Percentiles rank a stretch among this genome's conserved stretches.
Conservation (phyloP, 768 basidiomycete genomes). For the Sarcodon aspratus region DNA sequence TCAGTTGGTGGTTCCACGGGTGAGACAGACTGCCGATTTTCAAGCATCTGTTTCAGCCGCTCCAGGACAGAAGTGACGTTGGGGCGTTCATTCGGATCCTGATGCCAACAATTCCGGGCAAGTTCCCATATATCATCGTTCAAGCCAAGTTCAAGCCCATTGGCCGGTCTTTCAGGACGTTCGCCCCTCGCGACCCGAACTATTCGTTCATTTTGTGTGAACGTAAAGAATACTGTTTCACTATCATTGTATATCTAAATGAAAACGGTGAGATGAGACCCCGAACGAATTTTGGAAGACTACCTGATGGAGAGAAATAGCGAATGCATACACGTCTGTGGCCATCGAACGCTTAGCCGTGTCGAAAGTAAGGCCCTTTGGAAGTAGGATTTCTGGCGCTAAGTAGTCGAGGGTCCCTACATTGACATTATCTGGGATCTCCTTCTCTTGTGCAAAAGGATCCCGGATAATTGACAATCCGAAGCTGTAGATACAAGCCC, state of each 20-base stretch:
- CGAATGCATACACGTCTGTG: slow-evolving; percentile 12
- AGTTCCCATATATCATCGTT: slow-evolving; percentile 1
- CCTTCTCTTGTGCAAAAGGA: too few species aligned
- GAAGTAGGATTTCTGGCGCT: slow-evolving; percentile 11
- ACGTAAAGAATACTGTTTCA: neutral
- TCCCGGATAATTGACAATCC: too few species aligned
- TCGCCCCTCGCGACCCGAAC: slow-evolving; percentile 1
- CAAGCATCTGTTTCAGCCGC: neutral
- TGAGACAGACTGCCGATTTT: too few species aligned
- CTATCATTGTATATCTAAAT: slow-evolving; percentile 1
- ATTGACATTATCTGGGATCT: neutral
- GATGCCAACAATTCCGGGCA: slow-evolving; percentile 3
- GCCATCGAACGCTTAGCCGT: slow-evolving; percentile 1
- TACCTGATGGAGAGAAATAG: slow-evolving; percentile 1
- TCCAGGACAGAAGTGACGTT: neutral
- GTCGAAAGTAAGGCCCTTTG: neutral
- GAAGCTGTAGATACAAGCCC: too few species aligned
- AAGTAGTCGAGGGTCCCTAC: slow-evolving; percentile 10
- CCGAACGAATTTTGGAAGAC: neutral
- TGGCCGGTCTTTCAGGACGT: neutral
- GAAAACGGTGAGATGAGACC: neutral
- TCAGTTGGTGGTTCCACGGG: too few species aligned
- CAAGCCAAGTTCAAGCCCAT: neutral
- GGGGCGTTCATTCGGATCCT: neutral
- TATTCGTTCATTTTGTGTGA: neutral